Evolutionary conservation across 75 land plant genomes (phyloP), one percentile per base, ranked within the genome.

Genomic region (Adiantum capillusveneris): DNA sequence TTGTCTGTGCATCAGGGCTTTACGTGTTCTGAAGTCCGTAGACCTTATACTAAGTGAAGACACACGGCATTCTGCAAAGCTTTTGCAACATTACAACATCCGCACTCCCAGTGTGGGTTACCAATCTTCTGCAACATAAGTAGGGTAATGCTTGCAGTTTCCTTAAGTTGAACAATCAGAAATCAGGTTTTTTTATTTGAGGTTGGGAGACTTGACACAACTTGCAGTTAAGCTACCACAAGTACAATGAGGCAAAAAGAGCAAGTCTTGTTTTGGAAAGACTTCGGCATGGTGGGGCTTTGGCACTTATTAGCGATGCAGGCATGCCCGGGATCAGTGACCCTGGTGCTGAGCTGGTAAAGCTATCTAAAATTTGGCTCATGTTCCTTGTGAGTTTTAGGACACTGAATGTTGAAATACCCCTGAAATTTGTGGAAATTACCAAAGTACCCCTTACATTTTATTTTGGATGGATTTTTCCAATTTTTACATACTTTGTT

Each of bases 321-420:
- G 98, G 98, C 44, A 94, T 79, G 54, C 96, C 98, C 41, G 90
- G 96, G 53, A 90, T 94, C 57, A 94, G 98, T 68, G 98, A 94
- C 74, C 98, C 98, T 45, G 98, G 98, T 24, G 71, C 63, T 58
- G 79, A 81, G 51, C 73, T 94, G 72, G 98, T 89, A 75, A 50
- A 78, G 19, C 53, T 56, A 20, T 31, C 42, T 58, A n/a, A n/a
- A n/a, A n/a, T n/a, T 20, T 52, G 20, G 25, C 54, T 11, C 25
- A 52, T n/a, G n/a, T n/a, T n/a, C n/a, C n/a, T n/a, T n/a, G n/a
- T n/a, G n/a, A n/a, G n/a, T n/a, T n/a, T n/a, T n/a, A n/a, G n/a
- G n/a, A n/a, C n/a, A n/a, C n/a, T n/a, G n/a, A n/a, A n/a, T n/a
- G n/a, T n/a, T n/a, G n/a, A n/a, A n/a, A n/a, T n/a, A n/a, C n/a